phyloP scores from a whole-genome alignment of 2,329 filamentous ascomycete genomes.

The Didymellaceae sp. region DNA sequence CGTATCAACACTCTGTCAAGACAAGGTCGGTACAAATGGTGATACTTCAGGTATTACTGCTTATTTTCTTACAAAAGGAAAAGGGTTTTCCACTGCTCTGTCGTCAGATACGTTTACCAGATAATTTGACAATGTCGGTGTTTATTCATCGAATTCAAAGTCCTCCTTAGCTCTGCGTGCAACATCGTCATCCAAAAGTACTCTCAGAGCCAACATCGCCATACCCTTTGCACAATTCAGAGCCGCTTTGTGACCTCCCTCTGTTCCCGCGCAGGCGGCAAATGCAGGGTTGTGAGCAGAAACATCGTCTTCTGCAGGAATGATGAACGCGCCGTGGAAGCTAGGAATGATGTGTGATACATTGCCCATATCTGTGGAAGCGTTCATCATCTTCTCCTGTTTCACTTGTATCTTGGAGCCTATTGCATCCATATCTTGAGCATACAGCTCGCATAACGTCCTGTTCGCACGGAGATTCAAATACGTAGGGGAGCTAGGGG shows the following conservation, averaged over 20 bases:
- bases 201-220: conserved; percentile 38
- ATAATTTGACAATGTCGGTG: no score
- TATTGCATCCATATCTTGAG: conserved; percentile 52
- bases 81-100: background rate
- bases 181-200: conserved; percentile 25
- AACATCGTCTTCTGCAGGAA: conserved; percentile 48
- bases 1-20: no score
- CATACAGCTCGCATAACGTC: conserved; percentile 54
- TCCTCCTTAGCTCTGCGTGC: conserved; percentile 20
- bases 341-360: conserved; percentile 24
- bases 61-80: background rate
- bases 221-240: conserved; percentile 56
- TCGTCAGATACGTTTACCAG: no score
- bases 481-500: conserved; percentile 49
- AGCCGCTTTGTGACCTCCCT: conserved; percentile 50
- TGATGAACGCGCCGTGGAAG: conserved; percentile 58
- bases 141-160: conserved; percentile 24
- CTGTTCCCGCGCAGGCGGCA: conserved; percentile 52
- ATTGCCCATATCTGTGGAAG: conserved; percentile 26
- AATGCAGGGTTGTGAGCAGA: conserved; percentile 53
- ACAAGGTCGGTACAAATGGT: no score
- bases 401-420: conserved; percentile 49
- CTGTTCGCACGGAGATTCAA: conserved; percentile 56
- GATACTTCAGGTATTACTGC: no score
- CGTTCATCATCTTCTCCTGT: conserved; percentile 49